Base-by-base conservation (phyloP, 2,329 filamentous ascomycete genomes). In the Phialophora macrospora region DNA sequence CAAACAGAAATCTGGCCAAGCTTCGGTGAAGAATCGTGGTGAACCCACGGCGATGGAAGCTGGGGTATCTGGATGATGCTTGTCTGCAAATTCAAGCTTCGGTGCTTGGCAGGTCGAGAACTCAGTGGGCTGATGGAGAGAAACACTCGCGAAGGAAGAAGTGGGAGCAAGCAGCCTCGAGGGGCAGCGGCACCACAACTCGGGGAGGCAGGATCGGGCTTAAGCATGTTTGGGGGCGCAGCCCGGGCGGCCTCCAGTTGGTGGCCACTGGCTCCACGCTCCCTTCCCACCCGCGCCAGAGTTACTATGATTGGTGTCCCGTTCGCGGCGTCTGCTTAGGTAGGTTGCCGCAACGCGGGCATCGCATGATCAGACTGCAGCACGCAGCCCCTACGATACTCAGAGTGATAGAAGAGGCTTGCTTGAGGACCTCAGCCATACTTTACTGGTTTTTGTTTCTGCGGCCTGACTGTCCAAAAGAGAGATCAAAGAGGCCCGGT, bases 81-180 rank as follows among this genome's bases (percentile, higher is more conserved):
- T 69, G 65, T 65, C 62, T 62, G 28, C 17, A 44, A 24, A 62
- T 65, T 67, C 64, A 69, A 69, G 67, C 67, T 67, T 69, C 64
- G 57, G 60, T 41, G 62, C 67, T 69, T 69, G 67, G 67, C 67
- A 63, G 54, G 54, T 66, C 49, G 66, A 65, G 61, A 59, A 55
- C 30, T 52, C 56, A 44, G 41, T 34, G 52, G 56, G 46, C 58
- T 30, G 58, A 60, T 54, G 48, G 20, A 24, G 48, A 51, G 48
- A 49, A 49, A 30, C 46, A 5, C 20, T 24, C 30, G 26, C 49
- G 52, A 51, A 55, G 24, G 32, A 55, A 61, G 30, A 26, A 44
- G 38, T 44, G 38, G 38, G 17, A 44, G 38, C 38, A 41, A n/a
- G 34, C 34, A 11, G 34, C 34, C 12, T 41, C 34, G 34, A 41